Base-by-base conservation (phyloP, 2,329 filamentous ascomycete species). In the Neonectria coccinea region DNA sequence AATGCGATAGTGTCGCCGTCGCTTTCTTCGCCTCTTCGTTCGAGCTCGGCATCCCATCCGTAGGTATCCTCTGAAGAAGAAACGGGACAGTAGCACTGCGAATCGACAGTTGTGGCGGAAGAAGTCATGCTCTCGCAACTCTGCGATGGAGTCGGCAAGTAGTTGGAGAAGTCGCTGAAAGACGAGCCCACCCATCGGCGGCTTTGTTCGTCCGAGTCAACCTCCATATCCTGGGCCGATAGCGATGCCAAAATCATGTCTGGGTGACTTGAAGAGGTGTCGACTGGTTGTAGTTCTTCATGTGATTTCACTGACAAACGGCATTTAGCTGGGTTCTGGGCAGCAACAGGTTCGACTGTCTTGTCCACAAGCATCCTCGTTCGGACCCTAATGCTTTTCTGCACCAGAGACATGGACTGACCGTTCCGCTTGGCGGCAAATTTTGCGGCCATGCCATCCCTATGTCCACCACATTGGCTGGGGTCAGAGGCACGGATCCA, bases 21-120 rank as follows among this genome's bases (percentile, higher is more conserved):
- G n/a, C 69, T 59, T 10, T 62, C 51, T 31, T 4, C 62, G 54
- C 18, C 57, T 64, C 53, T 66, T 51, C 71, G 72, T 16, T 73
- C 62, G 47, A 74, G 73, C 67, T 84, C 84, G 10, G 83, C 84
- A 63, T 87, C 84, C 85, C 85, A 88, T 12, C 85, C 85, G 60
- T 87, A 87, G 5, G 80, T 69, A 59, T 87, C 84, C 20, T 56
- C 59, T 6, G 66, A 53, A 2, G 70, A 57, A 9, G 70, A 66
- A 3, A 70, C 60, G 42, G 64, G 68, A 47, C 65, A 63, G 31
- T 64, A 73, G 2, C 64, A 64, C 18, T 66, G 41, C 1, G 61
- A 42, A 36, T 66, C 70, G 12, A 60, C 55, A 44, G 48, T 67
- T 8, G 69, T 70, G 10, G 58, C 51, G 16, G 50, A 59, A 10